Conservation (phyloP, 139 green algal genomes). For the Marvania coccoides region DNA sequence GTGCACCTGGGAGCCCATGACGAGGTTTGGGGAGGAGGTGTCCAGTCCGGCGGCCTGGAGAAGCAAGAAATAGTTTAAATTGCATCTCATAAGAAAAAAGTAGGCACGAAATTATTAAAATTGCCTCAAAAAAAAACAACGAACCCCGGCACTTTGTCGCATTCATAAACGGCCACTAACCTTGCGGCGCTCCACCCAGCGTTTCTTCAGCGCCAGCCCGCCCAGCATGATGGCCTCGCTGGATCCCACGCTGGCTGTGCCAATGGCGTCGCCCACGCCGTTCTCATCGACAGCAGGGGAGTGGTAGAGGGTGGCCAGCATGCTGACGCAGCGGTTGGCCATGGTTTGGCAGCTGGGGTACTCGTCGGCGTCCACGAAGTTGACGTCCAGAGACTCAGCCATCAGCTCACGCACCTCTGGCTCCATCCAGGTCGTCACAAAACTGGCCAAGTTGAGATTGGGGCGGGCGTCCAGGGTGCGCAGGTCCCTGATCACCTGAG, state of each 20-base stretch:
- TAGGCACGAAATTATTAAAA: too few relatives aligned
- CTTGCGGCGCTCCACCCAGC: slow-evolving; percentile 37
- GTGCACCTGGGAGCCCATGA: slow-evolving; percentile 45
- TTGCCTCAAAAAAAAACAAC: too few relatives aligned
- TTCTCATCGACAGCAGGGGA: slow-evolving; percentile 14
- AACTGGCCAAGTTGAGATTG: slow-evolving; percentile 33
- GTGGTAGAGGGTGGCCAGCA: slow-evolving; percentile 48
- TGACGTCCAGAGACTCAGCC: slow-evolving; percentile 14
- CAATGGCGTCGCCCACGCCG: slow-evolving; percentile 12
- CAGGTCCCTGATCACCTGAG: slow-evolving; percentile 4
- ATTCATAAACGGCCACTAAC: too few relatives aligned
- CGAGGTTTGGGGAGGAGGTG: slow-evolving; percentile 52
- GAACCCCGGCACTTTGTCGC: too few relatives aligned
- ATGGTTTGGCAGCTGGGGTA: not conserved
- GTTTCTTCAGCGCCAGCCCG: slow-evolving; percentile 55
- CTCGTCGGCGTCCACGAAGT: slow-evolving; percentile 23
- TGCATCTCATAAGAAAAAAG: too few relatives aligned
- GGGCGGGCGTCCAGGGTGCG: slow-evolving; percentile 7
- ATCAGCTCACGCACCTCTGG: slow-evolving; percentile 29
- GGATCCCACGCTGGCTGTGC: slow-evolving; percentile 44
- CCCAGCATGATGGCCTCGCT: slow-evolving; percentile 66
- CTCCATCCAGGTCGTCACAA: slow-evolving; percentile 45
- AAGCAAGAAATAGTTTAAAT: too few relatives aligned
- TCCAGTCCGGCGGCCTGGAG: slow-evolving; percentile 25
- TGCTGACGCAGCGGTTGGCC: slow-evolving; percentile 39